Conservation (phyloP, 73 alveolate species). For the Vitrella brassicaformis region DNA sequence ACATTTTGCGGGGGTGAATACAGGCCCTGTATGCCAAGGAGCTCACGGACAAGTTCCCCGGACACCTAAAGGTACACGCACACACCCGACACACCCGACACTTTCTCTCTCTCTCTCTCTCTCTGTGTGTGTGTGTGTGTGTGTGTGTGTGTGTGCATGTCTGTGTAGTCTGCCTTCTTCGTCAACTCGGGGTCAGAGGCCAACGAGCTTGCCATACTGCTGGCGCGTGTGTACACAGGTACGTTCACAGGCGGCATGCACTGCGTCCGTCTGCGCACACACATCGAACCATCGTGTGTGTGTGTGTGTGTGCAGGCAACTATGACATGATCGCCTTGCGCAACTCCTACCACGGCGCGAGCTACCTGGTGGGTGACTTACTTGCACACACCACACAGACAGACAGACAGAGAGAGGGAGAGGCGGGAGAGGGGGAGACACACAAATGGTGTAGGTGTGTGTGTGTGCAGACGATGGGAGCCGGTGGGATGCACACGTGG, state of each 20-base stretch:
- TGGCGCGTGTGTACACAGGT: constrained; percentile 8
- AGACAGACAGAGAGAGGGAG: too few relatives aligned
- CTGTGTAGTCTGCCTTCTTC: neutral
- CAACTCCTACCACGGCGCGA: constrained; percentile 10
- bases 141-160: too few relatives aligned
- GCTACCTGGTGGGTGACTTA: too few relatives aligned
- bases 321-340: neutral
- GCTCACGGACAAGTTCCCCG: constrained; percentile 2
- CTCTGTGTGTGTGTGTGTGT: too few relatives aligned
- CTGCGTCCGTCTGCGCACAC: constrained; percentile 5
- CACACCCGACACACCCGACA: too few relatives aligned
- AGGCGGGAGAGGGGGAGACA: too few relatives aligned
- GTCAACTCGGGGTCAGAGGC: constrained; percentile 19
- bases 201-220: constrained; percentile 10
- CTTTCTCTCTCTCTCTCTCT: too few relatives aligned
- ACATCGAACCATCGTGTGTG: constrained; percentile 5
- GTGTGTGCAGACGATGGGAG: neutral
- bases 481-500: neutral
- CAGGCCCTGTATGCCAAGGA: neutral
- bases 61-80: too few relatives aligned
- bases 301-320: neutral
- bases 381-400: too few relatives aligned
- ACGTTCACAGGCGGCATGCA: too few relatives aligned
- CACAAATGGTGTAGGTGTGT: too few relatives aligned
- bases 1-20: too few relatives aligned